Evolutionary conservation across 768 basidiomycete genomes (phyloP).

Genomic region (Naematelia aurantialba): DNA sequence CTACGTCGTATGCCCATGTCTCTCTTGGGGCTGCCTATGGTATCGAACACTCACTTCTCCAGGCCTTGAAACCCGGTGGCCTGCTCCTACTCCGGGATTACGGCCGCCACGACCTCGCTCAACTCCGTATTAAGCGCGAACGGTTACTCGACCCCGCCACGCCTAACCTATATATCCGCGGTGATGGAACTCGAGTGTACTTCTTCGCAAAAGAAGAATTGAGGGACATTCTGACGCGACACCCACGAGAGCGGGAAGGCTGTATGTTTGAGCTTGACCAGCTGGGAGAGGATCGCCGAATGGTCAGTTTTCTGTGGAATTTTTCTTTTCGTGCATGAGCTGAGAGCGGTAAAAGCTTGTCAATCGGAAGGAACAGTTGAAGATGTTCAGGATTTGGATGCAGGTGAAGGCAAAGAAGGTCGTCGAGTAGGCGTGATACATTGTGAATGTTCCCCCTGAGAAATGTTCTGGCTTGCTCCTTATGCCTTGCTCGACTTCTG

Average conservation of each 20-base stretch:
- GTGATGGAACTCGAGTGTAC: slow-evolving; percentile 95
- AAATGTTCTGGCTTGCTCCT: background rate
- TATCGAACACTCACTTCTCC: slow-evolving; percentile 1
- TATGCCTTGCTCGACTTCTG: slow-evolving; percentile 9
- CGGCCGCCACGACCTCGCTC: slow-evolving; percentile 89
- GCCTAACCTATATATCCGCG: slow-evolving; percentile 84
- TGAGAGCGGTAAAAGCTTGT: slow-evolving; percentile 56
- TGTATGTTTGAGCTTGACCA: slow-evolving; percentile 76
- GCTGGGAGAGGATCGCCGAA: slow-evolving; percentile 80
- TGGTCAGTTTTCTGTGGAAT: slow-evolving; percentile 50
- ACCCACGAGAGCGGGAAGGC: slow-evolving; percentile 44
- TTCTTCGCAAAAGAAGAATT: slow-evolving; percentile 61
- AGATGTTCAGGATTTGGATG: slow-evolving; percentile 75
- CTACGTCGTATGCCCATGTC: slow-evolving; percentile 57
- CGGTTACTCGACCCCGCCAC: slow-evolving; percentile 73
- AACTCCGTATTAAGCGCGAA: slow-evolving; percentile 83
- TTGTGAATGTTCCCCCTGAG: background rate
- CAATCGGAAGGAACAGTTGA: slow-evolving; percentile 87
- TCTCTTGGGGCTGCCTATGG: background rate
- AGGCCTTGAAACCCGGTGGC: slow-evolving; percentile 91
- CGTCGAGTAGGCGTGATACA: background rate
- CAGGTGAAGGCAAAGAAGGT: slow-evolving; percentile 44
- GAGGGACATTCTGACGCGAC: slow-evolving; percentile 16
- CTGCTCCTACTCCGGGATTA: slow-evolving; percentile 84
- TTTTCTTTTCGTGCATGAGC: background rate